Conservation (phyloP, 2,329 filamentous ascomycete genomes). For the Pochonia chlamydosporia region DNA sequence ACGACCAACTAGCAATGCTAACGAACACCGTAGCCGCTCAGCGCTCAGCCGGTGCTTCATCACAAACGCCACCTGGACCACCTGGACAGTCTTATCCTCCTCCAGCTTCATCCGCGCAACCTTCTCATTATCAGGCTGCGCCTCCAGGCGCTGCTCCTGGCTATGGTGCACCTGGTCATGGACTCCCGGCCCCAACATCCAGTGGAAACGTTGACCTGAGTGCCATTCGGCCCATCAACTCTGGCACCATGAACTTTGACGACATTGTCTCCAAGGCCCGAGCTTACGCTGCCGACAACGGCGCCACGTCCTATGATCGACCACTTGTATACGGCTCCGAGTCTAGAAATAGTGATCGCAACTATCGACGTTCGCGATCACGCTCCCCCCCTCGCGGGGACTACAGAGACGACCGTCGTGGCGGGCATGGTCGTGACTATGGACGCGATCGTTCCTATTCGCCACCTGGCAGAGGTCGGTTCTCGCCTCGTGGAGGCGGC, state of each 20-base stretch:
- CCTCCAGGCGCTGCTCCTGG: constrained; percentile 28
- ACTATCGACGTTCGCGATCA: constrained; percentile 63
- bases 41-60: constrained; percentile 35
- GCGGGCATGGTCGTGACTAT: constrained; percentile 37
- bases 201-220: constrained; percentile 77
- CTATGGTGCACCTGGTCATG: constrained; percentile 35
- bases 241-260: constrained; percentile 75
- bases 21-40: constrained; percentile 32
- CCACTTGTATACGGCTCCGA: constrained; percentile 40
- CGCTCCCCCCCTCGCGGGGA: constrained; percentile 69
- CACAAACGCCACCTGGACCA: constrained; percentile 34
- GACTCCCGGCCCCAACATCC: constrained; percentile 61
- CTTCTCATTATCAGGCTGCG: constrained; percentile 30
- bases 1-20: not conserved
- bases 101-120: constrained; percentile 28
- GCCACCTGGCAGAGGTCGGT: constrained; percentile 52
- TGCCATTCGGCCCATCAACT: constrained; percentile 70
- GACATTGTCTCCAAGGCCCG: constrained; percentile 83
- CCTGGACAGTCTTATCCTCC: constrained; percentile 33
- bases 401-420: constrained; percentile 75
- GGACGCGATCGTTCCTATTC: constrained; percentile 71
- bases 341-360: constrained; percentile 32
- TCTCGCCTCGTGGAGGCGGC: constrained; percentile 52
- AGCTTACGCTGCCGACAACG: constrained; percentile 74
- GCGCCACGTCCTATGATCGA: constrained; percentile 58